Evolutionary conservation across 129 eudicot genomes (phyloP), one percentile per base, ranked within the genome.

Genomic region (Mikania micrantha): DNA sequence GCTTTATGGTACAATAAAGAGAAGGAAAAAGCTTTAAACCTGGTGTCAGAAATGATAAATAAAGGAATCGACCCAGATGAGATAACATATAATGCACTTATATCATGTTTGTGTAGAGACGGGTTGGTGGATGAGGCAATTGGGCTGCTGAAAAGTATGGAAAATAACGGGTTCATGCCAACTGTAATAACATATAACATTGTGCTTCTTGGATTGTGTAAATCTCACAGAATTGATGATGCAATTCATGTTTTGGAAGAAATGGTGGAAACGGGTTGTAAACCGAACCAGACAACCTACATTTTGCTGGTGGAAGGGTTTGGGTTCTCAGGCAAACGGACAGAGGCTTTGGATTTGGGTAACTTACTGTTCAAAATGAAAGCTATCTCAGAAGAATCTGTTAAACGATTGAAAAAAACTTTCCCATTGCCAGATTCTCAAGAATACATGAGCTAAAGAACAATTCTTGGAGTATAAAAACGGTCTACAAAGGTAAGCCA

Each of bases 71-170:
- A 89, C 12, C 96, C 96, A 5, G 90, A 85, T 72, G 84, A 77
- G 58, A 81, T 85, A 9, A 85, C 96, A 0, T 89, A 80, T 67
- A 85, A 89, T 64, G 70, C 96, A 0, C 82, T 89, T 35, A 81
- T 89, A 21, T 85, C 96, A 3, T 89, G 93, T 75, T 80, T 89
- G 32, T 89, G 93, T 62, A 77, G 93, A 81, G 87, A 83, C 15
- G 83, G 93, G 62, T 54, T 85, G 83, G 90, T 83, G 22, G 90
- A 89, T 72, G 79, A 77, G 69, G 96, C 96, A 6, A 60, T 79
- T n/a, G 86, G 57, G 77, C 73, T 89, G 50, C 70, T 85, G 17
- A 71, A 67, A 65, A 77, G 78, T 44, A 89, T 89, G 93, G 73
- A 89, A 63, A 66, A 59, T 5, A 81, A 85, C 28, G 82, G 80